phyloP scores from a whole-genome alignment of 306 rosid species.

The Spatholobus suberectus region DNA sequence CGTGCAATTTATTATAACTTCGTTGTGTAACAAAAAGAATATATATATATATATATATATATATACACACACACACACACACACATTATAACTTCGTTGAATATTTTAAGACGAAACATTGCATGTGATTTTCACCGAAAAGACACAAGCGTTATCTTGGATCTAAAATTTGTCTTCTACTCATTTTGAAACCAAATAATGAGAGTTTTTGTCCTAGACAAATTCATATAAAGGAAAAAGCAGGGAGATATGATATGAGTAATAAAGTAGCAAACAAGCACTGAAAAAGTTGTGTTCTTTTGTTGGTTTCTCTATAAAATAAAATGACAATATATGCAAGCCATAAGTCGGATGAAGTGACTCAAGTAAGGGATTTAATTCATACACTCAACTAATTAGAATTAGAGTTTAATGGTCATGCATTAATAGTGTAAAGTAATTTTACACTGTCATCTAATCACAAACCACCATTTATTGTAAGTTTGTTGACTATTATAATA shows the following conservation, averaged over 20 bases:
- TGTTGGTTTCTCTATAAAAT: neutral
- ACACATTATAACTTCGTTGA: neutral
- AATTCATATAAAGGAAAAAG: neutral
- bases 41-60: no score
- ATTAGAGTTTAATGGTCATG: no score
- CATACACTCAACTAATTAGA: no score
- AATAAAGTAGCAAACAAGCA: neutral
- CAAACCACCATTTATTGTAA: no score
- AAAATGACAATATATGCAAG: neutral
- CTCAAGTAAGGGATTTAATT: no score
- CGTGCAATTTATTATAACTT: no score
- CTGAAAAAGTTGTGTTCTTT: neutral
- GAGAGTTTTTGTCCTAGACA: neutral
- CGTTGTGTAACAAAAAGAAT: no score
- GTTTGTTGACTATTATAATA: no score
- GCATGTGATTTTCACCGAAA: constrained; percentile 11
- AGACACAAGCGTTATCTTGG: neutral
- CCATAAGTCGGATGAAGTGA: no score
- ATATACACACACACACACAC: no score
- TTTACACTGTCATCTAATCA: no score
- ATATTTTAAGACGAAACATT: neutral
- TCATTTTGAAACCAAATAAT: neutral
- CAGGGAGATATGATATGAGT: constrained; percentile 3
- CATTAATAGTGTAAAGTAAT: no score
- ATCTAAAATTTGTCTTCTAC: neutral